These are phyloP conservation scores for Aspergillus egyptiacus DNA, from an alignment of 495 filamentous ascomycete species.

Conservation along the genomic window DNA sequence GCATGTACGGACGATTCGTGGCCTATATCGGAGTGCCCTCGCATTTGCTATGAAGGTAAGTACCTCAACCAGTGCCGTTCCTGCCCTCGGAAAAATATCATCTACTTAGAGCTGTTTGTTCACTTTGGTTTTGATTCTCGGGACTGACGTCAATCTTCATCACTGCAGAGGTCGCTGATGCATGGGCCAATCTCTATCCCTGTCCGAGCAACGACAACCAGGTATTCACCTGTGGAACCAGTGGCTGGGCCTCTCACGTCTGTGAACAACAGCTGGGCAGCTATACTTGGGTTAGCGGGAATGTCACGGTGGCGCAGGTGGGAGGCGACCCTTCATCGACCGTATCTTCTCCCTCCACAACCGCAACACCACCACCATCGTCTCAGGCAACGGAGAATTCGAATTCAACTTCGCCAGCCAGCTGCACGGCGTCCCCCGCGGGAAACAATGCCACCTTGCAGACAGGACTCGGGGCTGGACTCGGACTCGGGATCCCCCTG, in stretches of 20 bases:
- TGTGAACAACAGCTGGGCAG: slow-evolving; percentile 1
- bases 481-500: too few relatives aligned
- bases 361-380: too few relatives aligned
- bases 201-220: slow-evolving; percentile 1
- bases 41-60: slow-evolving; percentile 9
- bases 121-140: too few relatives aligned
- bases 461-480: too few relatives aligned
- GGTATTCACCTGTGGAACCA: slow-evolving; percentile 5
- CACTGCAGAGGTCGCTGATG: slow-evolving; percentile 1
- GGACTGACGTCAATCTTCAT: neutral
- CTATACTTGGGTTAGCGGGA: slow-evolving; percentile 1
- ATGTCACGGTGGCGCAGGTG: slow-evolving; percentile 5
- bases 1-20: slow-evolving; percentile 17
- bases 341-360: too few relatives aligned
- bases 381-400: too few relatives aligned
- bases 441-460: too few relatives aligned
- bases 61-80: neutral
- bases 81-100: too few relatives aligned
- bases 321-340: too few relatives aligned
- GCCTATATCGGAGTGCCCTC: slow-evolving; percentile 14
- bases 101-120: too few relatives aligned
- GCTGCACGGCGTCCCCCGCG: too few relatives aligned
- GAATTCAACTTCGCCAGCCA: too few relatives aligned
- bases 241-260: slow-evolving; percentile 6
- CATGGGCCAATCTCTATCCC: slow-evolving; percentile 7